A percentile compares a stretch with the other conserved stretches of the same genome.
phyloP scores from a whole-genome alignment of 2,329 filamentous ascomycete species.

The Hymenoscyphus fructigenus region DNA sequence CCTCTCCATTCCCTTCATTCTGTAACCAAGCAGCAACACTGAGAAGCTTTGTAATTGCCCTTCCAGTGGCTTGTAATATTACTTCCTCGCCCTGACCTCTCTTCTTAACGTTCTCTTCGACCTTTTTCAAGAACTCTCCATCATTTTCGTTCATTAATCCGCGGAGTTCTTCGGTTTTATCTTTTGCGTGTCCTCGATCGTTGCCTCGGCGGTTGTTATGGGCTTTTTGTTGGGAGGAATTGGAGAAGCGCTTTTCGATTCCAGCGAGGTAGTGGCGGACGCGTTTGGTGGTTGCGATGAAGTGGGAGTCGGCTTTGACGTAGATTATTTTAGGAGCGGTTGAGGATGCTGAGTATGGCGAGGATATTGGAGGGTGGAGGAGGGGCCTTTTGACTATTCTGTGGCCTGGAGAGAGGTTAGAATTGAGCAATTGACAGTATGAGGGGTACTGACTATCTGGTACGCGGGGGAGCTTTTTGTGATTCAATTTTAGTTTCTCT shows the following conservation, averaged over 20 bases:
- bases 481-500: conserved; percentile 9
- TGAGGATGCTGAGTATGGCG: conserved; percentile 23
- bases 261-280: conserved; percentile 30
- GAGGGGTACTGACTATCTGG: conserved; percentile 20
- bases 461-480: conserved; percentile 27
- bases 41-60: conserved; percentile 35
- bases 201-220: background rate
- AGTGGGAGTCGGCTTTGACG: conserved; percentile 31
- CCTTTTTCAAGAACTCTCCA: conserved; percentile 16
- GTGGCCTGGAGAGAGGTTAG: conserved; percentile 24
- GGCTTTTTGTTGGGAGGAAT: conserved; percentile 15
- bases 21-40: conserved; percentile 31
- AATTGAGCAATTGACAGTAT: background rate
- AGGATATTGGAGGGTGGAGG: conserved; percentile 34
- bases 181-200: background rate
- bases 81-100: conserved; percentile 29
- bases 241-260: conserved; percentile 30
- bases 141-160: conserved; percentile 15
- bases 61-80: conserved; percentile 36
- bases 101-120: conserved; percentile 23
- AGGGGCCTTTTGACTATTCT: conserved; percentile 37
- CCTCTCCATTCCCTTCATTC: conserved; percentile 28
- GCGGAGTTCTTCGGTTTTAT: conserved; percentile 7
- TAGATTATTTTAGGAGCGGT: conserved; percentile 33
- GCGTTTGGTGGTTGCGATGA: conserved; percentile 35